Conservation (phyloP, 2,329 filamentous ascomycete species). For the Epichloe elymi region DNA sequence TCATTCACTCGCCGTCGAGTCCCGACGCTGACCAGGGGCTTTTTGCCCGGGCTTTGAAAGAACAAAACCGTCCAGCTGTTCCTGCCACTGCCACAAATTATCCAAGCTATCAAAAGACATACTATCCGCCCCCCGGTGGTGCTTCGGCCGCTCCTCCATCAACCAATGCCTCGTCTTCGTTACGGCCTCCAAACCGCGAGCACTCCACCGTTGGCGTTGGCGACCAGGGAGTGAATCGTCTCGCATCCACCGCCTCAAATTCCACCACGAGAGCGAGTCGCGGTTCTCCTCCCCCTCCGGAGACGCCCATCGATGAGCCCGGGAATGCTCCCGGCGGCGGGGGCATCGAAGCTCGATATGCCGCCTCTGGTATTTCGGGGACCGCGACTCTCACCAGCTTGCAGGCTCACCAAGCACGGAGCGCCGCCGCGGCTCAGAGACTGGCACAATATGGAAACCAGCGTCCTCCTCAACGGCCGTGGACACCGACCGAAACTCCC, state of each 20-base stretch:
- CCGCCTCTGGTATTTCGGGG: constrained; percentile 79
- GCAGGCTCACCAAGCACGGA: constrained; percentile 46
- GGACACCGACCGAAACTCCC: constrained; percentile 89
- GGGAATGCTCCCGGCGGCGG: constrained; percentile 51
- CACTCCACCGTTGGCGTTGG: constrained; percentile 19
- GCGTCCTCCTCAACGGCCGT: constrained; percentile 45
- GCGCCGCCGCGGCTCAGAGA: constrained; percentile 69
- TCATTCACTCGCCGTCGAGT: constrained; percentile 69
- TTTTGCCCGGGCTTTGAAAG: constrained; percentile 53
- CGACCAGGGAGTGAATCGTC: constrained; percentile 44
- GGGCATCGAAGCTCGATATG: constrained; percentile 84
- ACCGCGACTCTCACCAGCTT: constrained; percentile 70
- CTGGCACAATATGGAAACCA: constrained; percentile 58
- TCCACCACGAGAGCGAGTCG: constrained; percentile 86
- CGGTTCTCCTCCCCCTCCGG: constrained; percentile 87
- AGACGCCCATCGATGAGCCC: constrained; percentile 72
- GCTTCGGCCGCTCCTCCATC: constrained; percentile 18
- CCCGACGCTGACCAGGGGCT: constrained; percentile 66
- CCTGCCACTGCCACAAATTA: constrained; percentile 28
- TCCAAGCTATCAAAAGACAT: constrained; percentile 41
- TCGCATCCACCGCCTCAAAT: constrained; percentile 75
- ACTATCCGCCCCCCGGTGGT: constrained; percentile 44
- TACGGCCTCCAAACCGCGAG: constrained; percentile 11
- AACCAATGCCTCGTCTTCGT: constrained; percentile 14
- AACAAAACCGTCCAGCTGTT: constrained; percentile 26